Evolutionary conservation across 208 protist genomes (phyloP).

Genomic region (Naegleria lovaniensis): DNA sequence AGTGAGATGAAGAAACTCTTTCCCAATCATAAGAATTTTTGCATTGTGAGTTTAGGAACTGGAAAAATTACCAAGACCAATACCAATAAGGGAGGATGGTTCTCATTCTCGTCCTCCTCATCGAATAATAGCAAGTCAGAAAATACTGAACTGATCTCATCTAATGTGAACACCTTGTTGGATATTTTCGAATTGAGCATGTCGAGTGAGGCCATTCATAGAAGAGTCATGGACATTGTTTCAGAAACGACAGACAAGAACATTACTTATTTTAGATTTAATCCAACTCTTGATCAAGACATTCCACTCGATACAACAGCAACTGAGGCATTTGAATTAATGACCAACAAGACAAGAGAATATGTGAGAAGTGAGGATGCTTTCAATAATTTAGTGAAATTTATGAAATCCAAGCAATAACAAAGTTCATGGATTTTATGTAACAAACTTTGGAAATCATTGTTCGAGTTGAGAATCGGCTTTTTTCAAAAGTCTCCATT

Average conservation of each 20-base stretch:
- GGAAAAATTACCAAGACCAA: neutral
- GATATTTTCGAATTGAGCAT: constrained; percentile 10
- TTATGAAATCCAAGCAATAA: neutral
- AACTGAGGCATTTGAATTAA: neutral
- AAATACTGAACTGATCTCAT: neutral
- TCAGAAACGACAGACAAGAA: neutral
- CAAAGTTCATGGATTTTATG: too few species aligned
- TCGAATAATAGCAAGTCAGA: neutral
- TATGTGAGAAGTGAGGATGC: neutral
- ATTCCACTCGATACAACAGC: neutral
- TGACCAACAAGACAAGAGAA: neutral
- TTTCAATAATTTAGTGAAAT: neutral
- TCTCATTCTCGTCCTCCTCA: neutral
- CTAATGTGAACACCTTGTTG: neutral
- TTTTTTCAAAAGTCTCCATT: too few species aligned
- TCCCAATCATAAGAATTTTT: neutral
- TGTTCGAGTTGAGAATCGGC: too few species aligned
- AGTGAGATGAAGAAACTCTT: neutral
- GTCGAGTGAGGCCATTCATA: neutral
- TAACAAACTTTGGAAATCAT: too few species aligned
- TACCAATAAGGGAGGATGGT: neutral
- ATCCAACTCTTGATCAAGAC: neutral
- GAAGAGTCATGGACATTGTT: neutral
- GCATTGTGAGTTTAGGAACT: neutral
- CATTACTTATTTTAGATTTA: neutral